phyloP scores from a whole-genome alignment of 495 filamentous ascomycete genomes.

The Aspergillus nidulans region DNA sequence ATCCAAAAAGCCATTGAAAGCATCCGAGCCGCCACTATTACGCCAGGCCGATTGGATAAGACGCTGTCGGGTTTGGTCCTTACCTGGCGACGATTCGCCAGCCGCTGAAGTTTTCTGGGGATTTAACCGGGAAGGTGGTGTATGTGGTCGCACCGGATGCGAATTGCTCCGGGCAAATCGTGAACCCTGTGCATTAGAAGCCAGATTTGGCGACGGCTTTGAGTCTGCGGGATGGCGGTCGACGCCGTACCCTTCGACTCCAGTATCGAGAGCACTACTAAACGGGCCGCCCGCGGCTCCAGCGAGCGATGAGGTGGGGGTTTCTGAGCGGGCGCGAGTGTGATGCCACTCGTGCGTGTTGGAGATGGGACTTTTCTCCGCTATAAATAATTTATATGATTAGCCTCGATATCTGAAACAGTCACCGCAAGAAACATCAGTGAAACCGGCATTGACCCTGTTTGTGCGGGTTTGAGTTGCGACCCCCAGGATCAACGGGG shows the following conservation, averaged over 20 bases:
- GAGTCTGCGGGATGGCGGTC: constrained; percentile 35
- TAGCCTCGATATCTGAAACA: constrained; percentile 13
- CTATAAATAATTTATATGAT: constrained; percentile 14
- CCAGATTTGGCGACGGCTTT: constrained; percentile 29
- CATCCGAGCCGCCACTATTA: constrained; percentile 39
- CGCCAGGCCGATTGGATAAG: constrained; percentile 38
- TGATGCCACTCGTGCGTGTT: constrained; percentile 30
- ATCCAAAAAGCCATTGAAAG: constrained; percentile 42
- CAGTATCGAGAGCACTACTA: constrained; percentile 26
- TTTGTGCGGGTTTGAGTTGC: constrained; percentile 2
- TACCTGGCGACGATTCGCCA: constrained; percentile 25
- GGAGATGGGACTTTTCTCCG: constrained; percentile 19
- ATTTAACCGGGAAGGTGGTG: constrained; percentile 38
- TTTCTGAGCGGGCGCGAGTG: constrained; percentile 35
- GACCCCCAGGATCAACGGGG: constrained; percentile 13
- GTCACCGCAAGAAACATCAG: constrained; percentile 1
- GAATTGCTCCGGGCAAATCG: constrained; percentile 46
- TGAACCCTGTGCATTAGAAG: constrained; percentile 28
- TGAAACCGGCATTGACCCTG: constrained; percentile 7
- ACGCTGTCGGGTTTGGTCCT: constrained; percentile 31
- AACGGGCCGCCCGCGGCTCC: constrained; percentile 38
- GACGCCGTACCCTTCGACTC: constrained; percentile 36
- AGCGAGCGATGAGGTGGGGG: constrained; percentile 22
- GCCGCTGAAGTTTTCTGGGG: constrained; percentile 29
- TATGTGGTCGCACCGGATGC: constrained; percentile 41